phyloP scores from a whole-genome alignment of 2,329 filamentous ascomycete species.

The Neonectria faginata region DNA sequence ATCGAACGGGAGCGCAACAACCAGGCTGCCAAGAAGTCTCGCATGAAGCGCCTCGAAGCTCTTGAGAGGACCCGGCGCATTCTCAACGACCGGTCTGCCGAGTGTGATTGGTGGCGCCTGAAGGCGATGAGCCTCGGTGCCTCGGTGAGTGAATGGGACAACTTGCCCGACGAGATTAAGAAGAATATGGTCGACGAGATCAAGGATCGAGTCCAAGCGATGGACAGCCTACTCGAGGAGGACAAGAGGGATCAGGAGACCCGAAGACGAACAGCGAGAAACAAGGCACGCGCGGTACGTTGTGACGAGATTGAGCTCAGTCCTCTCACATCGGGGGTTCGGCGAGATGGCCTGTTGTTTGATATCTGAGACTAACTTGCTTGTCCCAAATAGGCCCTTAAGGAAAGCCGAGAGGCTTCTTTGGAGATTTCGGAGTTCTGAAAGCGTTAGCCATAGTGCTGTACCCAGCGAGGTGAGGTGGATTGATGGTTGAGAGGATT shows the following conservation, averaged over 20 bases:
- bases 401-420: not conserved
- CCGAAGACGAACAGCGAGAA: slow-evolving; percentile 36
- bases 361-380: not conserved
- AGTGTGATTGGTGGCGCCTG: slow-evolving; percentile 47
- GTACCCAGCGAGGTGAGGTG: not conserved
- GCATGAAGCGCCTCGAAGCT: slow-evolving; percentile 47
- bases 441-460: not conserved
- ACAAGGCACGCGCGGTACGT: slow-evolving; percentile 22
- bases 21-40: slow-evolving; percentile 52
- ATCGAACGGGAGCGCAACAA: slow-evolving; percentile 53
- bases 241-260: slow-evolving; percentile 38
- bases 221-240: slow-evolving; percentile 32
- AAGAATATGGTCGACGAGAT: slow-evolving; percentile 37
- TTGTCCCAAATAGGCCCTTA: not conserved
- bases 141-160: slow-evolving; percentile 36
- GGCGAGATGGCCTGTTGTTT: not conserved
- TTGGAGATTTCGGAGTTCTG: not conserved
- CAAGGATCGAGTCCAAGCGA: slow-evolving; percentile 28
- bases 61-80: slow-evolving; percentile 38
- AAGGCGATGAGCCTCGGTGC: slow-evolving; percentile 44
- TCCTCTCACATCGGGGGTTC: not conserved
- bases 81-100: slow-evolving; percentile 40
- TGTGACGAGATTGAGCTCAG: not conserved
- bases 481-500: not conserved
- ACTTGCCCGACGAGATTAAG: slow-evolving; percentile 33